Conservation (phyloP, 2,329 filamentous ascomycete species). For the Alternaria longipes region DNA sequence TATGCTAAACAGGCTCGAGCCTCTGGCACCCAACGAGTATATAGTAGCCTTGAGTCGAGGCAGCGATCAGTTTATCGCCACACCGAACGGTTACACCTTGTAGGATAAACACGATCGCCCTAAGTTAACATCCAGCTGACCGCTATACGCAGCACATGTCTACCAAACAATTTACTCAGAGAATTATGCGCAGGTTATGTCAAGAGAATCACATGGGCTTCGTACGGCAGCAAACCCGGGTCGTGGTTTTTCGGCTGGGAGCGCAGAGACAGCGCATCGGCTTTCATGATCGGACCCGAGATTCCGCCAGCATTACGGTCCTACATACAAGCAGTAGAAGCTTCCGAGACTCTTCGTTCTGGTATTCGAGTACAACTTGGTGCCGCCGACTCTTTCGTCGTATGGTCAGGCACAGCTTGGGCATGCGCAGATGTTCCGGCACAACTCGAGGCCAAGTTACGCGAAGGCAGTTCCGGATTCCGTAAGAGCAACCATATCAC, state of each 20-base stretch:
- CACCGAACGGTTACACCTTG: conserved; percentile 40
- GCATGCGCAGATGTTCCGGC: conserved; percentile 25
- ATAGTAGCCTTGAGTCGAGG: conserved; percentile 37
- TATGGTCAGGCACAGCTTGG: conserved; percentile 34
- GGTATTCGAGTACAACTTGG: conserved; percentile 39
- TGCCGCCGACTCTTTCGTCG: conserved; percentile 32
- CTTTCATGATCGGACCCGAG: conserved; percentile 19
- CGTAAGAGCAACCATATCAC: conserved; percentile 7
- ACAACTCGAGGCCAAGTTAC: conserved; percentile 12
- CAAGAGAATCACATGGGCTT: conserved; percentile 35
- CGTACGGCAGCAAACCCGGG: conserved; percentile 33
- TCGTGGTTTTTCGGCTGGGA: conserved; percentile 43
- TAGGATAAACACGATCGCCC: conserved; percentile 10
- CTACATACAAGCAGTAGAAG: conserved; percentile 17
- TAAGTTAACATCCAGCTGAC: conserved; percentile 3
- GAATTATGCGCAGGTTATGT: conserved; percentile 16
- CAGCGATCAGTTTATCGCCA: conserved; percentile 35
- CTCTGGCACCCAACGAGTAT: conserved; percentile 33
- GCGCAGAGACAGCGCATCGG: conserved; percentile 17
- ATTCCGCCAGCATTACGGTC: conserved; percentile 17
- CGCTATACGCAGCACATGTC: conserved; percentile 21
- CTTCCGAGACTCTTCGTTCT: background rate
- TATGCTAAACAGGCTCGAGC: conserved; percentile 26
- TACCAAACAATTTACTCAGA: conserved; percentile 26
- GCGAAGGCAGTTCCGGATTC: conserved; percentile 14